Conservation (phyloP, 2,329 filamentous ascomycete genomes). For the Pseudopithomyces chartarum region DNA sequence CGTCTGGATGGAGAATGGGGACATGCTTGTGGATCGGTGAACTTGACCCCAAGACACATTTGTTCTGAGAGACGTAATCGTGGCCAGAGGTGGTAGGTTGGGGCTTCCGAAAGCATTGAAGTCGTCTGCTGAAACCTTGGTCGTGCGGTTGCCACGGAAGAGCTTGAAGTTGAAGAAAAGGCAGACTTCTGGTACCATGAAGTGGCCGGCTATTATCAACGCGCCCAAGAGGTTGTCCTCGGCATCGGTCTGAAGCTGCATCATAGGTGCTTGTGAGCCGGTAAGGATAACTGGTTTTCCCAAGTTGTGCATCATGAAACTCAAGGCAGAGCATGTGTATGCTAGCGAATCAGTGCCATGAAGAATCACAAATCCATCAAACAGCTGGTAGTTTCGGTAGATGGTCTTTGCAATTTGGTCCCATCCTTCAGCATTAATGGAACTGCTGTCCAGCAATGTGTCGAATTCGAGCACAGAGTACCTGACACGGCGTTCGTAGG, state of each 20-base stretch:
- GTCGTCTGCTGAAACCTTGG: constrained; percentile 83
- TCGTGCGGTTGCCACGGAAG: constrained; percentile 85
- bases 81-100: constrained; percentile 82
- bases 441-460: constrained; percentile 84
- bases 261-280: constrained; percentile 74
- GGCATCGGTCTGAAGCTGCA: constrained; percentile 87
- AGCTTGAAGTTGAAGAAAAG: constrained; percentile 93
- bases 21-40: constrained; percentile 72
- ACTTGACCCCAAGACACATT: constrained; percentile 82
- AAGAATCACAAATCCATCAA: constrained; percentile 88
- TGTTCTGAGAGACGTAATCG: constrained; percentile 79
- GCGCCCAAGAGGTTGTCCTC: constrained; percentile 89
- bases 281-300: constrained; percentile 92
- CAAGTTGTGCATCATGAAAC: constrained; percentile 90
- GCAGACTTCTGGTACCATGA: constrained; percentile 90
- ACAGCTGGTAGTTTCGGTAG: constrained; percentile 82
- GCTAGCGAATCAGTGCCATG: constrained; percentile 88
- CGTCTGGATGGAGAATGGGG: constrained; percentile 74
- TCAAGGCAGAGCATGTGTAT: constrained; percentile 87
- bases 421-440: constrained; percentile 86
- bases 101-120: constrained; percentile 89
- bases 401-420: constrained; percentile 81
- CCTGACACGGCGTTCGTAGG: constrained; percentile 79
- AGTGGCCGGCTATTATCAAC: constrained; percentile 87
- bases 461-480: constrained; percentile 86